Evolutionary conservation across 148 eudicot species (phyloP).

Genomic region (Cornus florida): DNA sequence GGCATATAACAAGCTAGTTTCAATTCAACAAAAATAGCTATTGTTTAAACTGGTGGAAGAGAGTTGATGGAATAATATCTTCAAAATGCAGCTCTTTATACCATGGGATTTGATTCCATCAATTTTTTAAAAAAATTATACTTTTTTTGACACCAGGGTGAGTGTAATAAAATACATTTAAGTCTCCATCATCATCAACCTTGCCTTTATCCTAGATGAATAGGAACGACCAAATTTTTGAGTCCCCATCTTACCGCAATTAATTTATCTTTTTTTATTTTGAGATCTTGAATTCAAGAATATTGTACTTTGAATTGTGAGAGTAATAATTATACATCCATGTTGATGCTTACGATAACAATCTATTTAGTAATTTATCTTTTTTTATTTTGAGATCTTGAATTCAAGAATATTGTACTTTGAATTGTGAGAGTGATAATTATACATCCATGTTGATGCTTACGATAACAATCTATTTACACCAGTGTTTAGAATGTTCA

Average conservation of each 20-base stretch:
- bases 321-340: not conserved
- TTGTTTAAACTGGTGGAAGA: not conserved
- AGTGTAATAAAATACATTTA: too few species aligned
- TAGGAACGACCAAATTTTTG: too few species aligned
- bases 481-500: not conserved
- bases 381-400: not conserved
- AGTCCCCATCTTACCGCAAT: too few species aligned
- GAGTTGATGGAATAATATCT: not conserved
- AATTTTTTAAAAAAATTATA: too few species aligned
- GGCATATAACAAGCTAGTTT: conserved; percentile 3
- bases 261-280: too few species aligned
- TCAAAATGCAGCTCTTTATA: not conserved
- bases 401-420: not conserved
- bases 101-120: too few species aligned
- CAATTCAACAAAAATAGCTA: not conserved
- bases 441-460: not conserved
- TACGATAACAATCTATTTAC: not conserved
- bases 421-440: not conserved
- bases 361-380: not conserved
- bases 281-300: not conserved
- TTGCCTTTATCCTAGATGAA: too few species aligned
- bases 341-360: not conserved
- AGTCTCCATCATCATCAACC: too few species aligned
- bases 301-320: not conserved
- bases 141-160: too few species aligned